phyloP scores from a whole-genome alignment of 805 yeast species.

The Scheffersomyces spartinae region DNA sequence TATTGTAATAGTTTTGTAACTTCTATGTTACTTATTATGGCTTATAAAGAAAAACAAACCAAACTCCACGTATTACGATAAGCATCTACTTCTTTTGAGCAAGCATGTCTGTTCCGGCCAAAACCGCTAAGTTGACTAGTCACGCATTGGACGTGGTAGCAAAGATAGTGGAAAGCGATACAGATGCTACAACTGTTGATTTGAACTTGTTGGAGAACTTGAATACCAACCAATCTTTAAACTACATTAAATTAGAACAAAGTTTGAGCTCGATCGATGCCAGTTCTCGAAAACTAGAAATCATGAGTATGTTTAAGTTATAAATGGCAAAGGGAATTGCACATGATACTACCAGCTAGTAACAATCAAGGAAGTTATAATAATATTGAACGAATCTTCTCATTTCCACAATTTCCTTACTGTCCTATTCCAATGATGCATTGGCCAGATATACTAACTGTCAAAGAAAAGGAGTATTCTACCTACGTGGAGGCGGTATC shows the following conservation, averaged over 20 bases:
- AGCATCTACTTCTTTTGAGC: too few relatives aligned
- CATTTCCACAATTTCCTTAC: neutral
- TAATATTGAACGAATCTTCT: neutral
- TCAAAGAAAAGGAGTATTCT: constrained; percentile 13
- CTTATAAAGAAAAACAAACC: too few relatives aligned
- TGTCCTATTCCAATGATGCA: neutral
- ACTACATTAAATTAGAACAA: constrained; percentile 30
- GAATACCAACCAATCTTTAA: constrained; percentile 34
- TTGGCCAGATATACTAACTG: neutral
- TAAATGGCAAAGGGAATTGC: too few relatives aligned
- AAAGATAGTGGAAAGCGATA: constrained; percentile 26
- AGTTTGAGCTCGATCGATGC: constrained; percentile 17
- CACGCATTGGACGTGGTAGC: constrained; percentile 19
- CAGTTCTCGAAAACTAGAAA: constrained; percentile 11
- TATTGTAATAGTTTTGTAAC: too few relatives aligned
- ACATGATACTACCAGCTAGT: too few relatives aligned
- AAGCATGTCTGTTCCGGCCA: too few relatives aligned
- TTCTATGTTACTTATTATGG: too few relatives aligned
- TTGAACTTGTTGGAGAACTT: constrained; percentile 26
- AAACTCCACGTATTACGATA: too few relatives aligned
- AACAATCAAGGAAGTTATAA: neutral
- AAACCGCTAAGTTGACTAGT: constrained; percentile 14
- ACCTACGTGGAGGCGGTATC: constrained; percentile 11
- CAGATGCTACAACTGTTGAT: constrained; percentile 28
- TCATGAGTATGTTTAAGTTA: constrained; percentile 13